Base-by-base conservation (phyloP, 1,284 basidiomycete genomes). In the Crucibulum parvulum region DNA sequence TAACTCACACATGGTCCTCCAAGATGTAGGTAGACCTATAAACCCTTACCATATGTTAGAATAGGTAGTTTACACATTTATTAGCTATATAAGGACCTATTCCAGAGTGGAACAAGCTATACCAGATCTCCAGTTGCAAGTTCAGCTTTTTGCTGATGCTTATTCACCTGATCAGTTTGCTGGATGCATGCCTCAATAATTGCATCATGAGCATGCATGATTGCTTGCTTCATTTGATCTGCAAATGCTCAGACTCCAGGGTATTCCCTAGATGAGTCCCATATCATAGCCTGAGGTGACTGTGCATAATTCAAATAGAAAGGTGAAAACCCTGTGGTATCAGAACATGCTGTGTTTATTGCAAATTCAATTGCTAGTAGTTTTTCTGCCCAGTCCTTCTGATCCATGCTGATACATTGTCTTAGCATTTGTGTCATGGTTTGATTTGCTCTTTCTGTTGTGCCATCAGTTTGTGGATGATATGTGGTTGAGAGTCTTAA, bases 201-300 rank as follows among this genome's bases (percentile, higher is more conserved):
- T 15, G 70, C 67, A 54, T 79, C 73, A 56, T 78, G 77, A 1
- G 77, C 75, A 1, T 55, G 37, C 68, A 75, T 69, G 0, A 78
- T 53, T 1, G 72, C 68, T 1, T 63, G 55, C 37, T 71, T 72
- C 41, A 75, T 56, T 18, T 58, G 43, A 7, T 65, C 36, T 2
- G 72, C 72, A 58, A 75, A 76, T 0, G 50, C 59, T 7, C 63
- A 38, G 7, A 75, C 71, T 3, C 72, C 75, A 1, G 69, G 71
- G 53, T 70, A 76, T 48, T 70, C 65, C 2, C 46, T 55, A 2
- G 58, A 31, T 31, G 24, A 31, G 24, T 31, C 24, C 24, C 24
- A 31, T 31, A 31, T 31, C 24, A 31, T 31, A 2, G 62, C 59
- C 8, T 70, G 37, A 0, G 73, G 73, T 53, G 68, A 62, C 2